phyloP scores from a whole-genome alignment of 2,329 filamentous ascomycete species.

The Hymenoscyphus repandus region DNA sequence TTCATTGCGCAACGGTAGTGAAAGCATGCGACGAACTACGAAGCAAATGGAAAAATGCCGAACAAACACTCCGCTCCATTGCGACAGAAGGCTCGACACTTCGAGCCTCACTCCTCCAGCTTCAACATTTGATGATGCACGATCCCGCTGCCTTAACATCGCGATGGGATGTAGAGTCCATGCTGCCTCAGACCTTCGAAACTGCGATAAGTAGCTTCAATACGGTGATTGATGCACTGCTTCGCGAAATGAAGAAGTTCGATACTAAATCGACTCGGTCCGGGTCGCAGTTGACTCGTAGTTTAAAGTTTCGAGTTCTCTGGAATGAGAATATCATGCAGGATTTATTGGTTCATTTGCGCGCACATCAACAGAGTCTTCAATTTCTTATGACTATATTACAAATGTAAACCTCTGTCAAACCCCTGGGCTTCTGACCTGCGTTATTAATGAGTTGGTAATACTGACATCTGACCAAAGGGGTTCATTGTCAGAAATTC shows the following conservation, averaged over 20 bases:
- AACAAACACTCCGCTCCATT: slow-evolving; percentile 6
- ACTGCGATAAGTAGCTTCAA: slow-evolving; percentile 5
- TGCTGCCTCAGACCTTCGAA: slow-evolving; percentile 6
- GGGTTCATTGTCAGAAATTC: neutral
- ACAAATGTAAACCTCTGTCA: slow-evolving; percentile 8
- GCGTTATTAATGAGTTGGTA: neutral
- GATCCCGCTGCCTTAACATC: slow-evolving; percentile 12
- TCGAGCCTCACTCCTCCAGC: slow-evolving; percentile 6
- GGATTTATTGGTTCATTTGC: slow-evolving; percentile 5
- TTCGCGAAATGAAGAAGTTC: slow-evolving; percentile 6
- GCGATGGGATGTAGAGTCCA: slow-evolving; percentile 9
- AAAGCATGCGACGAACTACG: slow-evolving; percentile 12
- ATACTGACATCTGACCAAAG: no score
- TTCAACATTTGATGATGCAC: slow-evolving; percentile 12
- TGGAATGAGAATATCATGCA: slow-evolving; percentile 15
- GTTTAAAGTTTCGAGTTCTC: slow-evolving; percentile 7
- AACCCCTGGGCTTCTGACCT: neutral
- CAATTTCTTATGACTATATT: slow-evolving; percentile 11
- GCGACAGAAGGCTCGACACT: slow-evolving; percentile 8
- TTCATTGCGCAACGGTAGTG: slow-evolving; percentile 10
- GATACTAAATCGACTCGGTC: neutral
- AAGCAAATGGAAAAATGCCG: slow-evolving; percentile 8
- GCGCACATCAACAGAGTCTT: slow-evolving; percentile 8
- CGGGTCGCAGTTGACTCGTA: neutral
- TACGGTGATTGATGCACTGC: slow-evolving; percentile 1